Evolutionary conservation across 257 asterid species (phyloP), one percentile per base, ranked within the genome.

Genomic region (Solanum ahanhuiri): DNA sequence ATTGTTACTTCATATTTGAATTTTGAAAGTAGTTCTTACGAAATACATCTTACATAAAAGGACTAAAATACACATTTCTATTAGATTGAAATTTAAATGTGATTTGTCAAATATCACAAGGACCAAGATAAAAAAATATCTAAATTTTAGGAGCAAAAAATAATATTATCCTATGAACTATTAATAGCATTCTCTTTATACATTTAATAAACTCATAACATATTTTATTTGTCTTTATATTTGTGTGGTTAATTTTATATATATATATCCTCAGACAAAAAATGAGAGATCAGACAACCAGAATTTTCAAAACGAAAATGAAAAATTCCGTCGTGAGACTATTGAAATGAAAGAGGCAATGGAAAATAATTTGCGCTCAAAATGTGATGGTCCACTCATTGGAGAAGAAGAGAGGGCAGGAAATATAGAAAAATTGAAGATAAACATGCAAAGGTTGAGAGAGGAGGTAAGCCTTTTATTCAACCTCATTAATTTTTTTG

Each of bases 331-430:
- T 35, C 83, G 85, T 28, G 93, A 93, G 89, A 91, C 89, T 87
- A 87, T 91, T n/a, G 93, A 92, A 25, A 87, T 92, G 89, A 91
- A 86, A 84, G 92, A 91, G 83, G 90, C 93, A 8, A 71, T 93
- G 82, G 86, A 84, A 85, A 91, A 83, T 87, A 60, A 88, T 17
- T 3, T 85, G 1, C 92, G 93, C 89, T 90, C 87, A 1, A 31
- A 83, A 6, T 94, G 98, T 72, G 88, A 83, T 25, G 93, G 91
- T 76, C 83, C 89, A 9, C 63, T 77, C 4, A 60, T 72, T 28
- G 87, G 92, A 4, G 93, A 92, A 66, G 94, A 88, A 35, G 95
- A 89, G 60, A 88, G 91, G 30, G 17, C 70, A n/a, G 1, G 15
- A 9, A 63, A 63, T 63, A 10, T n/a, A 63, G 31, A 63, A n/a